Evolutionary conservation across 23 red algal species (phyloP).

Genomic region (Gracilaria vermiculophylla): DNA sequence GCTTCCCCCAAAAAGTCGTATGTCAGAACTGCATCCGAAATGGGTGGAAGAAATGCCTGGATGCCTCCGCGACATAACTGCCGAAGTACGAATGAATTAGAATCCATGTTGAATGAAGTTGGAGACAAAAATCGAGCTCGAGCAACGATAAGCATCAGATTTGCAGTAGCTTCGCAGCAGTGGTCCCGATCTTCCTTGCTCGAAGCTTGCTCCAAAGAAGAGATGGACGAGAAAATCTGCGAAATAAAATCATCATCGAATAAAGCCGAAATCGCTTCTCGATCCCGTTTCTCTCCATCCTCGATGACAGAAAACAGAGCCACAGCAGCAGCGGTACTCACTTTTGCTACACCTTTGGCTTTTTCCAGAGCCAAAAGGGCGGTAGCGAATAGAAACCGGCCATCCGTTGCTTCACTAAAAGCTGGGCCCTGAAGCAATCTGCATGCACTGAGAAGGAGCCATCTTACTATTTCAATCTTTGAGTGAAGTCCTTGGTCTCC

Average conservation of each 20-base stretch:
- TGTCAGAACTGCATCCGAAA: conserved; percentile 8
- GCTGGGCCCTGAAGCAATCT: conserved; percentile 25
- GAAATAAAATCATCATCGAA: neutral
- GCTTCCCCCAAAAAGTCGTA: conserved; percentile 18
- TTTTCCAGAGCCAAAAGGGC: conserved; percentile 4
- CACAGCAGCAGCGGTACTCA: conserved; percentile 16
- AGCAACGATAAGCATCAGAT: conserved; percentile 44
- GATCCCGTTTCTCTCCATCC: neutral
- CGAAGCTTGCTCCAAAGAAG: conserved; percentile 6
- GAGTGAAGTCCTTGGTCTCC: neutral
- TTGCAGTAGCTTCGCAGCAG: conserved; percentile 19
- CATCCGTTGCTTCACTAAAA: conserved; percentile 16
- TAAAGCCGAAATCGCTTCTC: conserved; percentile 7
- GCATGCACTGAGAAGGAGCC: conserved; percentile 36
- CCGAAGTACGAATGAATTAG: neutral
- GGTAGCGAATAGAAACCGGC: neutral
- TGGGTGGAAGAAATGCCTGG: conserved; percentile 25
- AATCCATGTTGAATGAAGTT: neutral
- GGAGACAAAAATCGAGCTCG: conserved; percentile 24
- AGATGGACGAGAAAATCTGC: conserved; percentile 36
- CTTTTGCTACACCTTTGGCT: neutral
- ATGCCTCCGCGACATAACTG: conserved; percentile 38
- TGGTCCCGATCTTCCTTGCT: conserved; percentile 13
- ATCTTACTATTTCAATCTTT: conserved; percentile 28
- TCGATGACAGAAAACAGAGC: conserved; percentile 52